Base-by-base conservation (phyloP, 495 filamentous ascomycete species). In the Terfezia boudieri region DNA sequence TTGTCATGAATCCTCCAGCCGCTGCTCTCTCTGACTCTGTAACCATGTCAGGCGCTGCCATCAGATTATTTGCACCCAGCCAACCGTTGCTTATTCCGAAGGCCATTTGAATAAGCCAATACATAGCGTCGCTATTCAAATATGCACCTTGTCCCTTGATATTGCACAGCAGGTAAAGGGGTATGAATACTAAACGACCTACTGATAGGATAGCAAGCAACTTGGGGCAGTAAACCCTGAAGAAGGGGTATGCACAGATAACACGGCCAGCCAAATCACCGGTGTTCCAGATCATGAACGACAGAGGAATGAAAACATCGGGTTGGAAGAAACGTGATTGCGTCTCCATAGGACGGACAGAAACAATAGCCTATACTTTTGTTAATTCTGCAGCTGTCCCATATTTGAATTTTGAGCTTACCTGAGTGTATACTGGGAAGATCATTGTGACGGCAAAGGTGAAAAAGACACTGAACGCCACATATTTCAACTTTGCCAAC, bases 241-340 rank as follows among this genome's bases (percentile, higher is more conserved):
- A 63, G 0, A 69, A 65, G 8, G 83, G 78, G 9, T 82, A 65
- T 8, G 80, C 71, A 12, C 86, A 81, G 0, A 75, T 46, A n/a
- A 90, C 70, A 2, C 92, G 74, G 0, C 89, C 89, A 9, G 73
- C 35, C 5, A 96, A 71, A 64, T 99, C 90, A 37, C 90, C 90
- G 7, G 79, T 60, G 60, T 96, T 99, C 90, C 90, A 99, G 60
- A 94, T 74, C 35, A 99, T 76, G 68, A 96, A 94, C 9, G 74
- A 84, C 4, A 95, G 71, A 1, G 90, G 88, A 52, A 95, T 86
- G 68, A 96, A 99, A 37, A 78, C 76, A 4, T 79, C 70, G 0
- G 81, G 76, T 32, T 76, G 71, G 55, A 86, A 80, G 26, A 95
- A 65, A 12, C 77, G 71, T 2, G 74, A 65, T 17, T 69, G 62